Conservation (phyloP, 176 grass and related monocot genomes). For the bread wheat (Triticum aestivum) region IWGSC_CS_RefSeq_v2.1 NC_057806.1:692322049-692322548, state of each 20-base stretch:
- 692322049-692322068: not conserved
- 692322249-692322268: not conserved
- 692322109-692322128: slow-evolving; percentile 78
- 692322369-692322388: slow-evolving; percentile 8
- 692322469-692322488: slow-evolving; percentile 97
- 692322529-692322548: slow-evolving; percentile 27
- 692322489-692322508: slow-evolving; percentile 93
- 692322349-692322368: slow-evolving; percentile 11
- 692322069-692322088: slow-evolving; percentile 3
- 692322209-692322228: not conserved
- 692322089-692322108: slow-evolving; percentile 52
- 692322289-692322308: not conserved
- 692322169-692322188: slow-evolving; percentile 47
- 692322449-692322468: slow-evolving; percentile 92
- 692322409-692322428: slow-evolving; percentile 80
- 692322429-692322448: slow-evolving; percentile 96
- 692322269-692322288: not conserved
- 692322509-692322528: slow-evolving; percentile 99
- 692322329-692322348: not conserved
- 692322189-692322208: slow-evolving; percentile 11
- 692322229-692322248: not conserved
- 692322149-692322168: slow-evolving; percentile 81
- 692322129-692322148: slow-evolving; percentile 95
- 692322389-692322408: not conserved
- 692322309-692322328: not conserved